phyloP scores from a whole-genome alignment of 2,329 filamentous ascomycete species.

The Phaeosphaeria sp. region DNA sequence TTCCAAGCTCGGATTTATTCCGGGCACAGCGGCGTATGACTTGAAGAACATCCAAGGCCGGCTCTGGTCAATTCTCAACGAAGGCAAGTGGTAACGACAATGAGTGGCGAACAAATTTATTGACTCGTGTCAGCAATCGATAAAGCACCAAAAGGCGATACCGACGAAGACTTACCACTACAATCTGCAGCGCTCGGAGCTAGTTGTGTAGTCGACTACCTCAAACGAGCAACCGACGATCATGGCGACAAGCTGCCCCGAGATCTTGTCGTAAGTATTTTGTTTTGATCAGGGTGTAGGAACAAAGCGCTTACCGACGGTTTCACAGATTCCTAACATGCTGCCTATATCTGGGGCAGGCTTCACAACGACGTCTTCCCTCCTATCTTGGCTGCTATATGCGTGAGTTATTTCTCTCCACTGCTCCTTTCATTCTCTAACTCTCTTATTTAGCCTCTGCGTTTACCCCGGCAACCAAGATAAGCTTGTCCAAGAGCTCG shows the following conservation, averaged over 20 bases:
- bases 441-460: slow-evolving; percentile 7
- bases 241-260: slow-evolving; percentile 27
- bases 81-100: background rate
- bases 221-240: slow-evolving; percentile 27
- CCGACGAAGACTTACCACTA: slow-evolving; percentile 26
- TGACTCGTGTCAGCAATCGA: slow-evolving; percentile 8
- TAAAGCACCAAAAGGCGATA: slow-evolving; percentile 14
- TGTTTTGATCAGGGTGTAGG: too few relatives aligned
- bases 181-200: slow-evolving; percentile 47
- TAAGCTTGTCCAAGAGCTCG: slow-evolving; percentile 26
- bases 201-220: slow-evolving; percentile 30
- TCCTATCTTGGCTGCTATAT: slow-evolving; percentile 29
- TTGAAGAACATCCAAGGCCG: slow-evolving; percentile 9
- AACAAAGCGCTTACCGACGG: background rate
- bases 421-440: background rate
- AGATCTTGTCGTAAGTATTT: slow-evolving; percentile 11
- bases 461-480: slow-evolving; percentile 27
- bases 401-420: background rate
- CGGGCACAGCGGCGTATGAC: slow-evolving; percentile 12
- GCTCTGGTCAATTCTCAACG: slow-evolving; percentile 8
- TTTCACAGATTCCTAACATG: slow-evolving; percentile 19
- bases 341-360: slow-evolving; percentile 17
- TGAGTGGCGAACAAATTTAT: background rate
- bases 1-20: slow-evolving; percentile 11
- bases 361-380: slow-evolving; percentile 29